A percentile compares a stretch with the other conserved stretches of the same genome.
These are phyloP conservation scores for Porcisia hertigi DNA, from an alignment of 208 protist species.

Conservation along the genomic window DNA sequence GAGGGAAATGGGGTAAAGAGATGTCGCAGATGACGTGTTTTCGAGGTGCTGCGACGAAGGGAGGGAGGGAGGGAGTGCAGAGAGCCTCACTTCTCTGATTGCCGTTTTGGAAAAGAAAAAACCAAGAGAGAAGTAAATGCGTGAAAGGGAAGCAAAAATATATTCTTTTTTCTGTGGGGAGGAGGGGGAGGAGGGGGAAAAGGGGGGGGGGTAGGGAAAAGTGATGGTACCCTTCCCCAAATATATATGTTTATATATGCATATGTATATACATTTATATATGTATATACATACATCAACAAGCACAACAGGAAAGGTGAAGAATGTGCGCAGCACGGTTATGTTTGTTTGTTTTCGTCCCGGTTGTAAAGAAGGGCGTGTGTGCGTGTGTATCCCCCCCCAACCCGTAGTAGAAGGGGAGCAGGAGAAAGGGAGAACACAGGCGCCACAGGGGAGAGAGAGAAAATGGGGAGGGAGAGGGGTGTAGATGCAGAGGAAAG, in stretches of 20 bases:
- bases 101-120: not conserved
- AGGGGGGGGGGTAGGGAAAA: not conserved
- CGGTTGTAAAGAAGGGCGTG: no score
- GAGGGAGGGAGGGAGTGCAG: no score
- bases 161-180: not conserved
- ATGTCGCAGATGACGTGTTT: not conserved
- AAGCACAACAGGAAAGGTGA: not conserved
- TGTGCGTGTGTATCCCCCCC: no score
- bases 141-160: constrained; percentile 5
- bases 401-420: no score
- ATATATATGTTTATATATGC: no score
- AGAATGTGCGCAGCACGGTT: no score
- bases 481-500: not conserved
- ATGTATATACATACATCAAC: not conserved
- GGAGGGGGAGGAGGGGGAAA: not conserved
- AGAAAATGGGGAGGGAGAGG: not conserved
- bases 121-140: not conserved
- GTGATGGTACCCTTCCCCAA: not conserved
- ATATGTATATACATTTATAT: not conserved
- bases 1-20: not conserved
- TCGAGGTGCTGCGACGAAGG: no score
- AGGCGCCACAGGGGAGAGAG: not conserved
- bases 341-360: no score
- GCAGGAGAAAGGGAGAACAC: no score
- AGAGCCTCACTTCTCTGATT: no score